phyloP scores from a whole-genome alignment of 768 basidiomycete species.

The Auriculariales sp. region DNA sequence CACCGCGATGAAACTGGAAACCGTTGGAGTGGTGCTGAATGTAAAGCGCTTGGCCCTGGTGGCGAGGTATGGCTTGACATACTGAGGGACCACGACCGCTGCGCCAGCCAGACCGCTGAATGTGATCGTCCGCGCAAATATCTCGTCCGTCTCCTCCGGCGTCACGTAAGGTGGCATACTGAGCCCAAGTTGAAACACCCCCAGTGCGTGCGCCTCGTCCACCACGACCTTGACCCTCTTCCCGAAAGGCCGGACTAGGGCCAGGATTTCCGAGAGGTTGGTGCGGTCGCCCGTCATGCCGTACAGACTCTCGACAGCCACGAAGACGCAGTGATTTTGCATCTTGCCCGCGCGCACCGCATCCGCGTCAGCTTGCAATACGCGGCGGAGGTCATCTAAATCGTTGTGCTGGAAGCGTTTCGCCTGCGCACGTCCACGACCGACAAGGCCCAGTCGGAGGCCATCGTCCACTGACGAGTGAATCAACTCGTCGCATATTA shows the following conservation, averaged over 20 bases:
- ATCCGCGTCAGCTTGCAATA: conserved; percentile 3
- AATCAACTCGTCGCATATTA: conserved; percentile 76
- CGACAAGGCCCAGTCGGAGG: conserved; percentile 43
- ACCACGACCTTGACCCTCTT: conserved; percentile 59
- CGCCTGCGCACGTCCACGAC: too few relatives aligned
- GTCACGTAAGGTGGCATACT: too few relatives aligned
- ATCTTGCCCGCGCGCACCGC: too few relatives aligned
- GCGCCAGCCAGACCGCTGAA: conserved; percentile 85
- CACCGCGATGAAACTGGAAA: conserved; percentile 60
- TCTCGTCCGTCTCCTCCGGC: conserved; percentile 51
- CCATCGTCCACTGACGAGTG: conserved; percentile 91
- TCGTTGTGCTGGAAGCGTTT: conserved; percentile 64
- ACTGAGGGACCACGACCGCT: conserved; percentile 28
- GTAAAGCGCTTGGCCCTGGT: conserved; percentile 88
- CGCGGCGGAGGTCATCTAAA: conserved; percentile 27
- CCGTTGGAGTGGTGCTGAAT: conserved; percentile 78
- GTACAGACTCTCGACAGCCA: conserved; percentile 82
- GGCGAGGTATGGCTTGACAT: conserved; percentile 70
- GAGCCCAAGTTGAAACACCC: conserved; percentile 77
- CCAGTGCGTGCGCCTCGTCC: conserved; percentile 91
- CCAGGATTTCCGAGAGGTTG: conserved; percentile 55
- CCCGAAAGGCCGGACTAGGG: conserved; percentile 41
- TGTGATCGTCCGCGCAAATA: conserved; percentile 72
- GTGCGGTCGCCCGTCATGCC: conserved; percentile 93
- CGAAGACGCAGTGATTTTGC: conserved; percentile 62